Base-by-base conservation (phyloP, 2,329 filamentous ascomycete species). In the Nannizziopsis arthrosporioides region DNA sequence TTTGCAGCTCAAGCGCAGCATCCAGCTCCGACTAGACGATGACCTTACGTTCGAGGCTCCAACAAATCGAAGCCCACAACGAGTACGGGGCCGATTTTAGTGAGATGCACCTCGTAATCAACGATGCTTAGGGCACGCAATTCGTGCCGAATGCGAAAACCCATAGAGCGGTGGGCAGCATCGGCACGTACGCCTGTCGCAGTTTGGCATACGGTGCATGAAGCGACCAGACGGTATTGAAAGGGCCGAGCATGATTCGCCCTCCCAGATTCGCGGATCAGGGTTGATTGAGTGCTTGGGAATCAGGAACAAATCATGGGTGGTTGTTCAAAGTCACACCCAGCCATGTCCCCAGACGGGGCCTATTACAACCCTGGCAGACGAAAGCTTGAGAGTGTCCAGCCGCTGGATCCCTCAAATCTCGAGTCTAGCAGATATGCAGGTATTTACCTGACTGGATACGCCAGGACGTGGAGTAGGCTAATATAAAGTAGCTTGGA, bases 11-110 rank as follows among this genome's bases (percentile, higher is more conserved):
- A 51, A 49, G 35, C 43, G 43, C 37, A 44, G 50, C 46, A 40
- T 52, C 50, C 45, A 52, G 46, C 50, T 32, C 49, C 39, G 49
- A 41, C 43, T 46, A 47, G 50, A 14, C 19, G 45, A 37, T 39
- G 49, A 48, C 44, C 50, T 44, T 49, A 49, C 46, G 34, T 42
- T 34, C 14, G 40, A 17, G 31, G 19, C 42, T 31, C 18, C 3
- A 18, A 32, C 45, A 30, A 48, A 48, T 48, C 38, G 45, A 37
- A 48, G 27, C 30, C 19, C 45, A 42, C 35, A 48, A 48, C 38
- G 45, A 42, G 39, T 42, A 48, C 39, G 45, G 45, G 45, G 45
- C 19, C 17, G 42, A 39, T 11, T 15, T 8, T 12, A 22, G n/a
- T 30, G 18, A 40, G 27, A 37, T 42, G 38, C 45, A 42, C 42